Conservation (phyloP, 495 filamentous ascomycete species). For the Ascobolus immersus region DNA sequence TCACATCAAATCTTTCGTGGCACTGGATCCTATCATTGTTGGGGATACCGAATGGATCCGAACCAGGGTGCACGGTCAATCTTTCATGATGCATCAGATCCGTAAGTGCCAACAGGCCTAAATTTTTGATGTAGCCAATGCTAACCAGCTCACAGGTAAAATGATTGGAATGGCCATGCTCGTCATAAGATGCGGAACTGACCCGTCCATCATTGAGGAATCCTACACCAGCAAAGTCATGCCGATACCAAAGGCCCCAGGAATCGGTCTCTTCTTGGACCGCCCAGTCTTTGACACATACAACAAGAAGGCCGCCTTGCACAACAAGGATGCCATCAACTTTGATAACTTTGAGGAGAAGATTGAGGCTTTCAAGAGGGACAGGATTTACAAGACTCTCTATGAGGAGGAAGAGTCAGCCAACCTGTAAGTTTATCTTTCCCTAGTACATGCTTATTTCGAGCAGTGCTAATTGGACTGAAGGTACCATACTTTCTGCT, state of each 20-base stretch:
- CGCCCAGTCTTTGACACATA: constrained; percentile 71
- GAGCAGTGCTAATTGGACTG: background rate
- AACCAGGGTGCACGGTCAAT: constrained; percentile 85
- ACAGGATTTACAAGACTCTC: constrained; percentile 76
- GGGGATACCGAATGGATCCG: constrained; percentile 85
- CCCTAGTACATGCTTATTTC: background rate
- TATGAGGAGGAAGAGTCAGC: constrained; percentile 67
- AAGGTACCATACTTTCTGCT: constrained; percentile 8
- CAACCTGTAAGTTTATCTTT: constrained; percentile 31
- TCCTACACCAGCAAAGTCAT: constrained; percentile 40
- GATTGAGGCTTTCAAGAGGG: constrained; percentile 72
- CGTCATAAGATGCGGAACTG: constrained; percentile 52
- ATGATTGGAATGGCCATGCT: constrained; percentile 89
- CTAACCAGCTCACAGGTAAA: constrained; percentile 4
- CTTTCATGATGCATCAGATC: constrained; percentile 99
- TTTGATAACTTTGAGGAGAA: constrained; percentile 51
- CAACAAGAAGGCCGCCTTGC: constrained; percentile 33
- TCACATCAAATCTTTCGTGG: constrained; percentile 67
- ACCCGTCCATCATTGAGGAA: constrained; percentile 37
- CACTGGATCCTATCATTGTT: constrained; percentile 49
- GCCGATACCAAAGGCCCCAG: constrained; percentile 78
- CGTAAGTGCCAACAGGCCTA: constrained; percentile 29
- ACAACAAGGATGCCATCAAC: constrained; percentile 37
- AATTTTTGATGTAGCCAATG: background rate
- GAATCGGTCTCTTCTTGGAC: constrained; percentile 67